Evolutionary conservation across 495 filamentous ascomycete genomes (phyloP), one percentile per base, ranked within the genome.

Genomic region (Daldinia concentrica): DNA sequence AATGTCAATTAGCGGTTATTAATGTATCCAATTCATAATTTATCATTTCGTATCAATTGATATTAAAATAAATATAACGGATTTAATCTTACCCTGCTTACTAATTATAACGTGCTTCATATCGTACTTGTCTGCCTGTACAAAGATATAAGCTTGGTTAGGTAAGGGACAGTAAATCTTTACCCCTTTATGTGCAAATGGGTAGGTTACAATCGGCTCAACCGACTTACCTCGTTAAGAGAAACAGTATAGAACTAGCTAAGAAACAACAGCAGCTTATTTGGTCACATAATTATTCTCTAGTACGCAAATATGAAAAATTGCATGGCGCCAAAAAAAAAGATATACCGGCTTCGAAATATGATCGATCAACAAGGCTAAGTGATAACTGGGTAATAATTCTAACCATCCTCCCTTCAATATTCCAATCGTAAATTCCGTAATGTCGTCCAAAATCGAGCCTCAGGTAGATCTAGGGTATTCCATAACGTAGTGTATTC

Each of bases 401-500:
- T 60, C 55, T 32, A 60, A 60, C 30, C 34, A 11, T 19, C 36
- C 58, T 52, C 36, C n/a, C 22, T 5, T n/a, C 27, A 17, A 11
- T 45, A 34, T 62, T 11, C 68, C 51, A 41, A 30, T 62, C 62
- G 43, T 66, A 39, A 48, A 55, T 55, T 55, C 60, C 60, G 29
- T 50, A 30, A 58, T 27, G 19, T 66, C 61, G 36, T 51, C 62
- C 43, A 66, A 26, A 71, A 36, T n/a, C 59, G 52, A 68, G 15
- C 11, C 15, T n/a, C 14, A 58, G 26, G 58, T 48, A 8, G 14
- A 60, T 50, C 58, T 34, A 52, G 69, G 69, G 69, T 72, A 72
- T 72, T 64, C 48, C 64, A 58, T 65, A 68, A 64, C 58, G 59
- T 65, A 68, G 60, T 52, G 59, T 72, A 72, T 72, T 64, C 36